A percentile compares a stretch with the other conserved stretches of the same genome.
Conservation (phyloP, 768 basidiomycete genomes). For the Lactarius akahatsu region DNA sequence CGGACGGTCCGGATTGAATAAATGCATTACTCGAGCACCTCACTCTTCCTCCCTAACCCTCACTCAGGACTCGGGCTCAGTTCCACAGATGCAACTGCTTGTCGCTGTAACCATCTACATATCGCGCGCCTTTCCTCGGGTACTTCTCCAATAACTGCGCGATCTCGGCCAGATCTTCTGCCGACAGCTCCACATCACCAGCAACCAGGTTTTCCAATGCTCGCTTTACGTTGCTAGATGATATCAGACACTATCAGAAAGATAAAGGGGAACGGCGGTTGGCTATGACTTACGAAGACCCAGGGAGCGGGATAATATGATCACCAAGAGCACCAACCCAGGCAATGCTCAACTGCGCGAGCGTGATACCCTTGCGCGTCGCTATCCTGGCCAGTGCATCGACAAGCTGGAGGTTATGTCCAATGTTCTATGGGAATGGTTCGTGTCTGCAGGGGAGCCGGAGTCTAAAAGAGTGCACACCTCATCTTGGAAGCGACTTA, state of each 20-base stretch:
- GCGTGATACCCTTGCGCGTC: conserved; percentile 42
- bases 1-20: neutral
- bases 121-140: conserved; percentile 44
- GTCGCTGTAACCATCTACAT: conserved; percentile 31
- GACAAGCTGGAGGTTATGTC: conserved; percentile 44
- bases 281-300: conserved; percentile 39
- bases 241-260: neutral
- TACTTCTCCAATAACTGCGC: conserved; percentile 38
- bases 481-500: conserved; percentile 43
- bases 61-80: neutral
- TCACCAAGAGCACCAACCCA: conserved; percentile 41
- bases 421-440: conserved; percentile 36
- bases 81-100: conserved; percentile 36
- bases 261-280: neutral
- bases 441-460: conserved; percentile 16
- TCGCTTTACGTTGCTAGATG: conserved; percentile 39
- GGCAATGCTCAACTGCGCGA: conserved; percentile 42
- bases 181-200: conserved; percentile 38
- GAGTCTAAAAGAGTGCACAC: conserved; percentile 21
- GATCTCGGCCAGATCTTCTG: conserved; percentile 42
- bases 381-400: conserved; percentile 43
- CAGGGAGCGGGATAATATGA: conserved; percentile 49
- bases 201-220: conserved; percentile 45
- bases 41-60: neutral
- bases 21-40: no score